Evolutionary conservation across 192 early-diverging fungal genomes (phyloP), one percentile per base, ranked within the genome.

Genomic region (Thamnidium elegans): DNA sequence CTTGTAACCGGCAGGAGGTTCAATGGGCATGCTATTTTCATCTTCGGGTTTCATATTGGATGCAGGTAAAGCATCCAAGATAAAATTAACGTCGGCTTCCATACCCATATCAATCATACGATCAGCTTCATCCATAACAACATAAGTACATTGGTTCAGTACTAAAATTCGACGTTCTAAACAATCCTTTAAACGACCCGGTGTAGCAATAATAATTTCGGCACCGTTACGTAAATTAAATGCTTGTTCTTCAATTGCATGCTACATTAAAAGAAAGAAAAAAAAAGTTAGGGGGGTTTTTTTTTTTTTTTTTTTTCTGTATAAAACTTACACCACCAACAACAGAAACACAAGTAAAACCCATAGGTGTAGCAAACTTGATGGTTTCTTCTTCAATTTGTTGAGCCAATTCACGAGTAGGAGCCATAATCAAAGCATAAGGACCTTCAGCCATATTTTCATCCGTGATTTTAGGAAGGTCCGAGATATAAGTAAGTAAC

Each of bases 71-170:
- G 92, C 89, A 69, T 95, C 96, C 58, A 99, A 83, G 67, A 99
- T 98, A 63, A 84, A 93, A 68, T 94, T 98, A 64, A 99, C 94
- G 62, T 95, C 95, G 0, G 89, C 80, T 69, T 99, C 96, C 58
- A 99, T 95, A 50, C 95, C 92, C 89, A 92, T 89, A 72, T 94
- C 91, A 59, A 93, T 90, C 91, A 93, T 93, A 63, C 94, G 89
- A 74, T 98, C 95, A 53, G 94, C 58, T 79, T 99, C 97, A 72
- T 99, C 97, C 96, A 99, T 95, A 17, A 99, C 97, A 17, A 99
- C 93, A 73, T 96, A 98, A 2, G 91, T 86, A 77, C 96, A 98
- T 76, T 96, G 96, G 77, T 87, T 86, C 36, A 99, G 79, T 2
- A 95, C 92, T 56, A 98, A 63, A 63, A 97, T 92, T 19, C 93